Evolutionary conservation across 495 filamentous ascomycete species (phyloP), one percentile per base, ranked within the genome.

Genomic region (Aspergillus homomorphus): DNA sequence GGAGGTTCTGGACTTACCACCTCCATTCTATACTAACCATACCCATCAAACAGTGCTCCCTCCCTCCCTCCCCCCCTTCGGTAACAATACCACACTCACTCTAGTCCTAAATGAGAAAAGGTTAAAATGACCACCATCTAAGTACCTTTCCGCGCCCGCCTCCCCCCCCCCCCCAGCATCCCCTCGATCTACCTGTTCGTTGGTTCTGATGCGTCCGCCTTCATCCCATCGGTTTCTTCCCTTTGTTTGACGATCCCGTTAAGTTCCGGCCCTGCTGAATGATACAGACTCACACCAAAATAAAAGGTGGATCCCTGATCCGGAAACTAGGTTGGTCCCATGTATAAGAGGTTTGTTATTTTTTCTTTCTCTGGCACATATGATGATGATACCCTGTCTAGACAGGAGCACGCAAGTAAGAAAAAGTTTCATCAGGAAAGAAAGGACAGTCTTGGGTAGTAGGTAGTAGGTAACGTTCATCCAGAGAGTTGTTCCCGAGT

Each of bases 71-170:
- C 4, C 4, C 33, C 10, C 12, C 33, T 38, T 12, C 33, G 33
- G 33, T 38, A 38, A 9, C 50, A 50, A 65, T 26, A n/a, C n/a
- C n/a, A n/a, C n/a, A n/a, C 15, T 38, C 33, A 38, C 12, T 38
- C 33, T 38, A 7, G 8, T 2, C 33, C 33, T 12, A 38, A 38
- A 38, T 38, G 8, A 14, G 33, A 38, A 38, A 38, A 38, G 33
- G 8, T 38, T 38, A 38, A 38, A 38, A n/a, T n/a, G n/a, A n/a
- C n/a, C n/a, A n/a, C n/a, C n/a, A n/a, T n/a, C n/a, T n/a, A n/a
- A n/a, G n/a, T n/a, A n/a, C n/a, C n/a, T n/a, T n/a, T n/a, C n/a
- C n/a, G n/a, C n/a, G n/a, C n/a, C 33, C 33, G 33, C 8, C 33
- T 2, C 15, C 10, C 33, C 33, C 12, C 33, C 26, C 26, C 26